Evolutionary conservation across 108 stramenopile genomes (phyloP), one percentile per base, ranked within the genome.

Genomic region (Conticribra guillardii): DNA sequence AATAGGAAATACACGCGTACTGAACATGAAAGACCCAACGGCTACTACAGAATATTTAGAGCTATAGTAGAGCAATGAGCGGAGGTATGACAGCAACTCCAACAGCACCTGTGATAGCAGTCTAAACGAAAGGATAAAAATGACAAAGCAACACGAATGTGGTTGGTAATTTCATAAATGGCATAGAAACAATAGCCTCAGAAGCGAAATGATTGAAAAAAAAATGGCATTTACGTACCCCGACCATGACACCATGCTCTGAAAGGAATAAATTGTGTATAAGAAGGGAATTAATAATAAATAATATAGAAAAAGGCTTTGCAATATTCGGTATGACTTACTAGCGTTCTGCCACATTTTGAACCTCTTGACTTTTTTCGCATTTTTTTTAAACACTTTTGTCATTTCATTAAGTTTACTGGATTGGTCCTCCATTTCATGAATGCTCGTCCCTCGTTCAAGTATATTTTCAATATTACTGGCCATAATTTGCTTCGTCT

Each of bases 331-430:
- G n/a, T n/a, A n/a, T n/a, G 37, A 41, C 37, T 41, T 11, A 41
- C 37, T 91, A 16, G 90, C 90, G 75, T 89, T 86, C 37, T 89
- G 84, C 81, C 78, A 80, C 81, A 83, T 62, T 60, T 83, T 71
- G 30, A 67, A 74, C n/a, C 85, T 73, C 45, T 67, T 84, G 23
- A 87, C 63, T 59, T 82, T 14, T 22, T 52, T 76, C 1, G 87
- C 58, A 8, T 66, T 80, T 67, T 91, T 86, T 58, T 85, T 76
- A 54, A 91, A 91, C 49, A 82, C 74, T 15, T 65, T 46, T 3
- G 87, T 69, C 83, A 89, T 85, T 23, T 71, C 72, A 56, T 86
- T 61, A 4, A 85, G 37, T 16, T 71, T 58, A 17, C 59, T 60
- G 0, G 85, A 61, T 19, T 77, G 37, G 44, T 79, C 74, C 18